Base-by-base conservation (phyloP, 768 basidiomycete species). In the Kwoniella sp. region DNA sequence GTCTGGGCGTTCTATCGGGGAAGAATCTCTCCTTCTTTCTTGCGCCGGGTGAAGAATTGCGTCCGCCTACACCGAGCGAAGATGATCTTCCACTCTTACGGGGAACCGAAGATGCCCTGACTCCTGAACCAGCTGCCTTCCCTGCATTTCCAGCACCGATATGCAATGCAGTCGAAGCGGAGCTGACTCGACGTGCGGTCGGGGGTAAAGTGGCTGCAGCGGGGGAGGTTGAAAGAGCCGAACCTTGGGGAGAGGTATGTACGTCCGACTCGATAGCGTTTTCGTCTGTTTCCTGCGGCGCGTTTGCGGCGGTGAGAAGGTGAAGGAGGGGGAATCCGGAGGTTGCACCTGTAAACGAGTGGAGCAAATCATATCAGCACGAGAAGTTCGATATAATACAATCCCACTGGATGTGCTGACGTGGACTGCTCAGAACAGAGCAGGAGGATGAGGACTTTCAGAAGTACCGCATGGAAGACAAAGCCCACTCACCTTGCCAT, bases 291-390 rank as follows among this genome's bases (percentile, higher is more conserved):
- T 53, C 52, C 22, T 54, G 37, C 7, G 24, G 33, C 17, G 67
- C 70, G 36, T 76, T 73, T 15, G 66, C 65, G 21, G 77, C 73
- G 8, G 79, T 78, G 19, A 96, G 82, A 8, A 91, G 81, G 77
- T 94, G 90, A 26, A 94, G 85, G 3, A 95, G 85, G 5, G 93
- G 93, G 0, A 95, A 85, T 25, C 93, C 92, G 2, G 92, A 94
- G 0, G 91, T 91, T 72, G 94, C 92, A 29, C 93, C 92, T 81
- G 56, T 1, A 7, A 19, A n/a, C 17, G 27, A 19, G 46, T 21
- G 25, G n/a, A 12, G 5, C 19, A 26, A 21, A 5, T 57, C 17
- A 44, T n/a, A n/a, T n/a, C n/a, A n/a, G n/a, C n/a, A n/a, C n/a
- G n/a, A n/a, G n/a, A n/a, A n/a, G n/a, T n/a, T n/a, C n/a, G n/a